Evolutionary conservation across 495 filamentous ascomycete genomes (phyloP).

Genomic region (Delitschia confertaspora): DNA sequence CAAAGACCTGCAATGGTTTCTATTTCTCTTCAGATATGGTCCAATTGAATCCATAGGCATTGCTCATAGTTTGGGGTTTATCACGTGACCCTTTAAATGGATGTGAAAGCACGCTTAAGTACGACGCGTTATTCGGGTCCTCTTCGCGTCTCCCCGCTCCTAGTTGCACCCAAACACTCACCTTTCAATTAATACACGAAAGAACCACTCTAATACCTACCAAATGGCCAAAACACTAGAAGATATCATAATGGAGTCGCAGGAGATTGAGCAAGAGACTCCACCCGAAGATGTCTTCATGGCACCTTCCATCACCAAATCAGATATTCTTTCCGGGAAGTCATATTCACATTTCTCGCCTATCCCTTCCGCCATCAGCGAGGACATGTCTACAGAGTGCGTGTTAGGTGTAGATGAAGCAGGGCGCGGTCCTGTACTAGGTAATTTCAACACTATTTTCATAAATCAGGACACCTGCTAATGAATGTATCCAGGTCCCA

Average conservation of each 20-base stretch:
- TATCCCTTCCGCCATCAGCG: conserved; percentile 44
- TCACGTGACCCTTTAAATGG: too few species aligned
- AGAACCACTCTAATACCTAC: background rate
- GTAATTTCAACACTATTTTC: conserved; percentile 16
- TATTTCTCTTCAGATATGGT: too few species aligned
- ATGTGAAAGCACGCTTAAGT: too few species aligned
- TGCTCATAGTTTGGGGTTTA: too few species aligned
- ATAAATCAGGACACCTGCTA: background rate
- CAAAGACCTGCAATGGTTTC: too few species aligned
- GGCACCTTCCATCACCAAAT: conserved; percentile 59
- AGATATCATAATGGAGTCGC: conserved; percentile 19
- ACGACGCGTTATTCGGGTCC: background rate
- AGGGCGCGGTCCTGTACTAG: conserved; percentile 86
- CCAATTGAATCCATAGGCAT: too few species aligned
- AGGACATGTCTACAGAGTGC: conserved; percentile 46
- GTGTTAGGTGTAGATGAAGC: conserved; percentile 92
- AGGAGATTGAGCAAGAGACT: conserved; percentile 42
- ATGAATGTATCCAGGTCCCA: conserved; percentile 52
- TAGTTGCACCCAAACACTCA: background rate
- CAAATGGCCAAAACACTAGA: conserved; percentile 17
- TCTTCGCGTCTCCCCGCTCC: background rate
- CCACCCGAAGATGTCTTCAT: conserved; percentile 56
- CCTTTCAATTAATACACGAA: conserved; percentile 1
- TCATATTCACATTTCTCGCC: conserved; percentile 82
- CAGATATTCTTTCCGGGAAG: conserved; percentile 55